phyloP scores from a whole-genome alignment of 2,329 filamentous ascomycete species.

The Sclerotinia glacialis region DNA sequence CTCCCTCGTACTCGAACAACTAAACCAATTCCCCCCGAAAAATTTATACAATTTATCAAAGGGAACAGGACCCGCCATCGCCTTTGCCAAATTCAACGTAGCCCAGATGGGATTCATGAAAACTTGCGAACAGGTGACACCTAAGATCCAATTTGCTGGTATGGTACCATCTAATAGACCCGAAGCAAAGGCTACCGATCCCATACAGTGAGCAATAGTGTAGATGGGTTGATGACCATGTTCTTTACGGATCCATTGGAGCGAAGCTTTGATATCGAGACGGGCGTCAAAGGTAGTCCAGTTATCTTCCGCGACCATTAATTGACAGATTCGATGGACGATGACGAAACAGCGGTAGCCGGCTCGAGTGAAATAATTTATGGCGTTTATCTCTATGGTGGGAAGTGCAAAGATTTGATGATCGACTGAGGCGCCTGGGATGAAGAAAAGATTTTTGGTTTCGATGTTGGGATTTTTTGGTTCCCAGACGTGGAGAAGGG shows the following conservation, averaged over 20 bases:
- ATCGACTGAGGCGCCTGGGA: constrained; percentile 61
- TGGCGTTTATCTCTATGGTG: constrained; percentile 60
- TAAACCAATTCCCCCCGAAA: constrained; percentile 54
- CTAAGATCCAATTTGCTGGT: constrained; percentile 54
- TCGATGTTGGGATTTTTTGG: constrained; percentile 42
- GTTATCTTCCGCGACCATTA: constrained; percentile 49
- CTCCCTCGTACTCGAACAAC: constrained; percentile 47
- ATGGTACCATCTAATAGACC: constrained; percentile 63
- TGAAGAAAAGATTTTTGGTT: constrained; percentile 55
- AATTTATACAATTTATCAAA: constrained; percentile 50
- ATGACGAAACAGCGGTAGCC: constrained; percentile 60
- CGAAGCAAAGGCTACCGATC: constrained; percentile 55
- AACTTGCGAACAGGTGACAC: constrained; percentile 58
- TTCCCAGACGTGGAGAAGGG: constrained; percentile 57
- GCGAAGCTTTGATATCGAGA: constrained; percentile 55
- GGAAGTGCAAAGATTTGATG: constrained; percentile 62
- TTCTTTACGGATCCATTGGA: constrained; percentile 50
- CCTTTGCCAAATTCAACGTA: constrained; percentile 55
- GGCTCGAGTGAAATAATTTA: constrained; percentile 59
- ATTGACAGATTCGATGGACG: constrained; percentile 56
- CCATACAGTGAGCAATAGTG: constrained; percentile 61
- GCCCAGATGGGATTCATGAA: constrained; percentile 63
- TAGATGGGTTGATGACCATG: constrained; percentile 48
- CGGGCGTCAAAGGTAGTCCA: constrained; percentile 61
- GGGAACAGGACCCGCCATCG: constrained; percentile 46